phyloP scores from a whole-genome alignment of 2,329 filamentous ascomycete species.

The Phyllosticta citriasiana region DNA sequence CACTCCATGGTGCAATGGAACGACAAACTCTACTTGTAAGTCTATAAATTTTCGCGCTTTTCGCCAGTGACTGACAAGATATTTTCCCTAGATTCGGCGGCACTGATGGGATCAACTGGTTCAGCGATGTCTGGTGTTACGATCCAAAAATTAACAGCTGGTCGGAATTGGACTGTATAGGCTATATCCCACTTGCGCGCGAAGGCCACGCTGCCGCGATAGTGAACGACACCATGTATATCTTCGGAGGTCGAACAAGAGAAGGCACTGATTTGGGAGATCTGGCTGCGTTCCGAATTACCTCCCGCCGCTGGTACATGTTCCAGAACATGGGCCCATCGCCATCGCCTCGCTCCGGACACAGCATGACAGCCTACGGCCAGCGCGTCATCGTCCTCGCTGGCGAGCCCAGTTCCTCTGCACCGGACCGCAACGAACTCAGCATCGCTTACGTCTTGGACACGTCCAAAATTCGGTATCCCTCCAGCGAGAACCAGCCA shows the following conservation, averaged over 20 bases:
- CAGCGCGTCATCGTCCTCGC: conserved; percentile 89
- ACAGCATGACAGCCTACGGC: conserved; percentile 93
- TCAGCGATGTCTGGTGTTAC: conserved; percentile 98
- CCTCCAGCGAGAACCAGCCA: conserved; percentile 53
- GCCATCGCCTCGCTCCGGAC: conserved; percentile 83
- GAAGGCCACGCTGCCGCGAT: conserved; percentile 91
- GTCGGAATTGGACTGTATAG: conserved; percentile 88
- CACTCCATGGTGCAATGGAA: conserved; percentile 87
- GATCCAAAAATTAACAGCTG: conserved; percentile 75
- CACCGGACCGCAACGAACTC: conserved; percentile 71
- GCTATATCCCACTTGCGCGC: conserved; percentile 86
- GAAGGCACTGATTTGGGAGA: conserved; percentile 89
- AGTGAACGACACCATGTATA: conserved; percentile 97
- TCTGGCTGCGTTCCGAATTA: conserved; percentile 73
- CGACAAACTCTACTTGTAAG: conserved; percentile 87
- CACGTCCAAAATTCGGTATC: conserved; percentile 93
- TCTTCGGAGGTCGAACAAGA: conserved; percentile 92
- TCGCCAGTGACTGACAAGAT: conserved; percentile 2
- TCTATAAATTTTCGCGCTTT: conserved; percentile 13
- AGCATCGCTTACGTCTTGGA: conserved; percentile 86
- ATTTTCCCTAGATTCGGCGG: conserved; percentile 67
- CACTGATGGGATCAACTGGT: conserved; percentile 93
- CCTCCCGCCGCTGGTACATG: conserved; percentile 90
- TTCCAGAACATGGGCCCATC: conserved; percentile 99
- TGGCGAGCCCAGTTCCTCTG: conserved; percentile 84